phyloP scores from a whole-genome alignment of 495 filamentous ascomycete species.

The Penicillium verhagenii region DNA sequence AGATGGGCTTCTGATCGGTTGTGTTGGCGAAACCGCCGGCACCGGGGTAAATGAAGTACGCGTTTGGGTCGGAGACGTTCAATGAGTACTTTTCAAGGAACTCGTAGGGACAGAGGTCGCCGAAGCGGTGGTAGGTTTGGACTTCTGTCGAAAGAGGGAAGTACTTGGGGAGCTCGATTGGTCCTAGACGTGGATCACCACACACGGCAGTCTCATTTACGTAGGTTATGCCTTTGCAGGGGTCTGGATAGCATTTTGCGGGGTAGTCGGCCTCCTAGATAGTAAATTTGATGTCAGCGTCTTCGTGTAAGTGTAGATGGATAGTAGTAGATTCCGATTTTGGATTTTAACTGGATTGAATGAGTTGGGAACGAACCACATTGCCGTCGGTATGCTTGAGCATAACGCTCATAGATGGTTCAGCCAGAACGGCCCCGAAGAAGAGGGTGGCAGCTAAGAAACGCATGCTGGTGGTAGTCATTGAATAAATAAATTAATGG shows the following conservation, averaged over 20 bases:
- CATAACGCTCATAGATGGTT: neutral
- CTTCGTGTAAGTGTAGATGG: too few relatives aligned
- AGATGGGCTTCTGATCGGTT: neutral
- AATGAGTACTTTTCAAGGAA: conserved; percentile 44
- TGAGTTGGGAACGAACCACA: neutral
- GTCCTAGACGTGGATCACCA: neutral
- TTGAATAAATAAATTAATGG: neutral
- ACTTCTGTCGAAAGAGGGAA: conserved; percentile 32
- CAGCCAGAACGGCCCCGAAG: neutral
- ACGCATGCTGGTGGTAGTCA: neutral
- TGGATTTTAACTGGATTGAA: too few relatives aligned
- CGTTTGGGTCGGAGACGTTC: neutral
- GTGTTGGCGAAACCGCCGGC: neutral
- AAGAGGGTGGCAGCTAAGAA: neutral
- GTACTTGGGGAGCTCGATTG: neutral
- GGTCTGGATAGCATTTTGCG: neutral
- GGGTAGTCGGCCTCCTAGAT: neutral
- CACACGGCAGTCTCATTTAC: neutral
- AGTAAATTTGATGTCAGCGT: too few relatives aligned
- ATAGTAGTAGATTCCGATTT: too few relatives aligned
- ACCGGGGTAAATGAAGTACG: neutral
- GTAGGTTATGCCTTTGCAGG: neutral
- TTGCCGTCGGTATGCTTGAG: neutral
- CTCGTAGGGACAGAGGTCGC: conserved; percentile 41
- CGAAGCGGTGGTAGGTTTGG: conserved; percentile 43